Evolutionary conservation across 495 filamentous ascomycete genomes (phyloP), one percentile per base, ranked within the genome.

Genomic region (Tuber melanosporum): DNA sequence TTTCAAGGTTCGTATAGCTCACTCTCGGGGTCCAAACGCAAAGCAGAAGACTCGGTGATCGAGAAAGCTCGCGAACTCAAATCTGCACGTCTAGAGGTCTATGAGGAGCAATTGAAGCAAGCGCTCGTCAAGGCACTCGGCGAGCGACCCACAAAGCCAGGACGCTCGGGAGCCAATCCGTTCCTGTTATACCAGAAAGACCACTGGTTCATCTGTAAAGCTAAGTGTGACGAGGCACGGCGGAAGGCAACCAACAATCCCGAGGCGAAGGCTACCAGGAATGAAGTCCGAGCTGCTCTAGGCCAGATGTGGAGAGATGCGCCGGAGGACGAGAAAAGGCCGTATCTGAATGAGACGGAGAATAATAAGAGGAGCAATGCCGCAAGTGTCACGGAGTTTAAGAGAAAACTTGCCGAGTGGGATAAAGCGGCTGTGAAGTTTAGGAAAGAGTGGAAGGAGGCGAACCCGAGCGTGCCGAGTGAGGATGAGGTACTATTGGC

Each of bases 251-350:
- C 91, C 39, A 89, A 88, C 5, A 91, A 92, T 78, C 87, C 91
- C 2, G 88, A 89, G 62, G 90, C 91, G 3, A 95, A 88, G 76
- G 89, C 89, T 2, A 85, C 86, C 1, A 88, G 89, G 70, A 88
- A 95, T 79, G 93, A 95, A 78, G 91, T 99, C 72, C 91, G 95
- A 47, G 87, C 89, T 14, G 92, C 92, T 76, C 87, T 95, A 32
- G 92, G 94, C 26, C 89, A 91, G 80, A 94, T 94, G 92, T 99
- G 95, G 95, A 91, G 92, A 77, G 90, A 92, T 74, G 91, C 92
- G 0, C 80, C 86, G 6, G 87, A 88, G 14, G 92, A 91, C 47
- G 87, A 88, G 77, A 92, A 91, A 83, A 86, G 87, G 82, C 94
- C 93, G 42, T 98, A 92, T 80, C 85, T 93, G 74, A 91, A 92